A percentile compares a stretch with the other conserved stretches of the same genome.
Evolutionary conservation across 768 basidiomycete species (phyloP).

Genomic region (Phaeotremella skinneri): DNA sequence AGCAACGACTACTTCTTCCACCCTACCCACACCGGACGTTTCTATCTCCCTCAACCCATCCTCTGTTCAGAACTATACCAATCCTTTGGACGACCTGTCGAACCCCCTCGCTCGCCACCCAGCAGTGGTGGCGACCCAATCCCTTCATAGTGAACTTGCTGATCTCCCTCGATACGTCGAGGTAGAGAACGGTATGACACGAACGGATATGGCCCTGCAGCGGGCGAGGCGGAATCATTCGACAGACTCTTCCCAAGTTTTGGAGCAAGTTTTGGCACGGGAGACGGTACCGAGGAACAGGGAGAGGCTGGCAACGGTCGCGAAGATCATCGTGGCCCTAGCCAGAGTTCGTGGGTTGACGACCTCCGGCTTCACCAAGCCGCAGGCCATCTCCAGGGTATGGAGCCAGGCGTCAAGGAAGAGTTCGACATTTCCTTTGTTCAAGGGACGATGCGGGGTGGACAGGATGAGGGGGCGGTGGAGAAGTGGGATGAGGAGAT

Average conservation of each 20-base stretch:
- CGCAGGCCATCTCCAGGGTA: conserved; percentile 14
- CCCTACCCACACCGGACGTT: conserved; percentile 1
- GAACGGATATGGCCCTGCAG: conserved; percentile 42
- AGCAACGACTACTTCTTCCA: too few species aligned
- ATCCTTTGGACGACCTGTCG: conserved; percentile 8
- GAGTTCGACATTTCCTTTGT: background rate
- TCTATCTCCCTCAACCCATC: conserved; percentile 8
- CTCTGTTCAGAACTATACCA: conserved; percentile 11
- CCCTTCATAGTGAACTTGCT: background rate
- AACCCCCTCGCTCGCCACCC: conserved; percentile 47
- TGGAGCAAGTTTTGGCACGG: conserved; percentile 12
- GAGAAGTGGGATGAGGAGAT: conserved; percentile 45
- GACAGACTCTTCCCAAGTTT: conserved; percentile 11
- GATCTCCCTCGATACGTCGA: conserved; percentile 6
- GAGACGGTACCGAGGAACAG: conserved; percentile 9
- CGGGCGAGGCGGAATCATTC: conserved; percentile 39
- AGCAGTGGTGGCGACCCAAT: conserved; percentile 49
- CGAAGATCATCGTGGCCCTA: conserved; percentile 37
- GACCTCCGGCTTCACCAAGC: background rate
- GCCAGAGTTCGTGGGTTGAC: conserved; percentile 18
- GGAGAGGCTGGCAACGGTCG: conserved; percentile 29
- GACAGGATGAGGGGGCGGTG: conserved; percentile 13
- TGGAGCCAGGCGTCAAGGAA: conserved; percentile 8
- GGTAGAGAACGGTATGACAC: conserved; percentile 4
- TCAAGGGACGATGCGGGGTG: conserved; percentile 16